phyloP scores from a whole-genome alignment of 345 rosid species.

The Citrus trifoliata region DNA sequence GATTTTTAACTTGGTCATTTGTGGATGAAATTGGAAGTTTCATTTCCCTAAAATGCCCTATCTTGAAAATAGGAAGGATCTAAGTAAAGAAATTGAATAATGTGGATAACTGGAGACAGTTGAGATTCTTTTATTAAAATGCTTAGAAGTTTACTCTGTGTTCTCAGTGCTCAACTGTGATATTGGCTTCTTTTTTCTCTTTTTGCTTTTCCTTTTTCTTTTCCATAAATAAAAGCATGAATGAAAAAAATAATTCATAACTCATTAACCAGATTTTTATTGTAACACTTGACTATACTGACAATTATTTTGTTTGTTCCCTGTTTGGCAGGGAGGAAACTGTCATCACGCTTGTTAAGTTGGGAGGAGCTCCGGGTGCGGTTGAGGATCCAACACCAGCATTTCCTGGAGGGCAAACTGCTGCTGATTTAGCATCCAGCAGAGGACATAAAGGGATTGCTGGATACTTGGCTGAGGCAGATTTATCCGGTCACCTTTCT shows the following conservation, averaged over 20 bases:
- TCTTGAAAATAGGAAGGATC: neutral
- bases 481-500: conserved; percentile 41
- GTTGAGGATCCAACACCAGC: conserved; percentile 58
- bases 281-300: neutral
- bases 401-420: conserved; percentile 59
- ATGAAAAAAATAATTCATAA: neutral
- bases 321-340: conserved; percentile 51
- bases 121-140: neutral
- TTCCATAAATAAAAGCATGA: too few species aligned
- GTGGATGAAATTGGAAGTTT: neutral
- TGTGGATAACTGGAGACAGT: neutral
- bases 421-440: conserved; percentile 60
- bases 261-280: neutral
- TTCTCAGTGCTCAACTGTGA: neutral
- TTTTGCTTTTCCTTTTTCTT: neutral
- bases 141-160: neutral
- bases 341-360: conserved; percentile 44
- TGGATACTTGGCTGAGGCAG: conserved; percentile 58
- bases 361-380: conserved; percentile 55
- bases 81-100: too few species aligned
- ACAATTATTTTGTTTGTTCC: neutral
- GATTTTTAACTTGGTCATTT: neutral
- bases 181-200: neutral
- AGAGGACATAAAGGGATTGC: conserved; percentile 70
- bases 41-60: neutral